These are phyloP conservation scores for Microdochium trichocladiopsis DNA, from an alignment of 2,329 filamentous ascomycete species.

Conservation along the genomic window DNA sequence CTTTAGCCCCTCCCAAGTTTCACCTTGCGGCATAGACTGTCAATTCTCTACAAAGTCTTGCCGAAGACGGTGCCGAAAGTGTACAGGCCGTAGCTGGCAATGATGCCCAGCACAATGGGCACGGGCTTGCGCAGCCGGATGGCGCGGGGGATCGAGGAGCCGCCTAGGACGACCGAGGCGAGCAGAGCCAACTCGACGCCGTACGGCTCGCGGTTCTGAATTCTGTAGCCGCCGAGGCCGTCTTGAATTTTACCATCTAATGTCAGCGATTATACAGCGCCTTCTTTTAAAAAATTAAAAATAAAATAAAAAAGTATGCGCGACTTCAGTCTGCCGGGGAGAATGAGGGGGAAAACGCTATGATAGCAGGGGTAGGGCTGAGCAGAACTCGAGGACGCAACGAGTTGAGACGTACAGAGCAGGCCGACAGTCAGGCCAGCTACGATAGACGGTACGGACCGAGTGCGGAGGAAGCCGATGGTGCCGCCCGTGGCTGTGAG, in stretches of 20 bases:
- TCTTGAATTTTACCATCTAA: slow-evolving; percentile 35
- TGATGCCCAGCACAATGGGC: slow-evolving; percentile 67
- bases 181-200: slow-evolving; percentile 85
- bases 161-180: slow-evolving; percentile 77
- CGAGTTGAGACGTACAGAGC: slow-evolving; percentile 47
- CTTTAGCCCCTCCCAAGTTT: no score
- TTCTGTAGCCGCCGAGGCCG: slow-evolving; percentile 72
- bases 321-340: no score
- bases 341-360: no score
- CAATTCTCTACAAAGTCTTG: slow-evolving; percentile 25
- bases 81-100: slow-evolving; percentile 72
- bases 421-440: slow-evolving; percentile 78
- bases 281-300: no score
- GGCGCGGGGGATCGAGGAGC: slow-evolving; percentile 78
- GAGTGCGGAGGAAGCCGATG: slow-evolving; percentile 76
- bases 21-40: neutral
- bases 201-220: slow-evolving; percentile 68
- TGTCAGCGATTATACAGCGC: slow-evolving; percentile 3
- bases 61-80: slow-evolving; percentile 69
- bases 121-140: slow-evolving; percentile 80
- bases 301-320: no score
- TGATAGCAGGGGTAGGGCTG: no score
- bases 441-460: slow-evolving; percentile 78
- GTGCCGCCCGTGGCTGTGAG: slow-evolving; percentile 84
- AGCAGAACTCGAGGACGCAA: no score